Conservation (phyloP, 202 grass and related monocot genomes). For the Eragrostis tef region DNA sequence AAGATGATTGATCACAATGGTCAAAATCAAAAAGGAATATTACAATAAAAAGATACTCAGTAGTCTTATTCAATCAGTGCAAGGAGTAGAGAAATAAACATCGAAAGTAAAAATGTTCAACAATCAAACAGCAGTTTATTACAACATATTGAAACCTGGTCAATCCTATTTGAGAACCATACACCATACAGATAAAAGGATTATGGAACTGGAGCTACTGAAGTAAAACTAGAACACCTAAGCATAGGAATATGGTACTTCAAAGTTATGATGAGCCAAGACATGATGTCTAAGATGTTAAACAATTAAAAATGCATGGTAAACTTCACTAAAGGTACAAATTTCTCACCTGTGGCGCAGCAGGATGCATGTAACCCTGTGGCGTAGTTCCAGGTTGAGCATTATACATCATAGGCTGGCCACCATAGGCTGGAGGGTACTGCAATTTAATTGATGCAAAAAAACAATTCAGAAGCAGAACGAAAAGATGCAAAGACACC, state of each 20-base stretch:
- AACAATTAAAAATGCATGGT: constrained; percentile 16
- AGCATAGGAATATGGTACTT: neutral
- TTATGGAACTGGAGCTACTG: neutral
- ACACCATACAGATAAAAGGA: neutral
- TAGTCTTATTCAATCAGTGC: neutral
- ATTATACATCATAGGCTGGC: constrained; percentile 67
- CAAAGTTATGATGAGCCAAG: neutral
- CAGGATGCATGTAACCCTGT: constrained; percentile 77
- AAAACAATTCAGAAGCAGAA: constrained; percentile 7
- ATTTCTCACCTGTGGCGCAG: constrained; percentile 60
- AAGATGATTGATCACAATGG: neutral
- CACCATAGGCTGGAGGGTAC: constrained; percentile 68
- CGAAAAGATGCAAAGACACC: neutral
- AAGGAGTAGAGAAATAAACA: neutral
- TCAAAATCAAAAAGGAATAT: neutral
- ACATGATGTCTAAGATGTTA: too few relatives aligned
- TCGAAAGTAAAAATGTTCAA: too few relatives aligned
- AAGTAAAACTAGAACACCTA: neutral
- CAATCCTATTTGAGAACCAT: neutral
- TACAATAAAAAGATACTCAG: neutral
- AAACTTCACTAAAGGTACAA: constrained; percentile 24
- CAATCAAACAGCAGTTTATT: neutral
- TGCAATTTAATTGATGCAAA: constrained; percentile 47
- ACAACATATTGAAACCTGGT: neutral
- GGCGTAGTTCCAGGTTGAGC: constrained; percentile 64